These are phyloP conservation scores for Mycena venus DNA, from an alignment of 768 basidiomycete species.

Conservation along the genomic window DNA sequence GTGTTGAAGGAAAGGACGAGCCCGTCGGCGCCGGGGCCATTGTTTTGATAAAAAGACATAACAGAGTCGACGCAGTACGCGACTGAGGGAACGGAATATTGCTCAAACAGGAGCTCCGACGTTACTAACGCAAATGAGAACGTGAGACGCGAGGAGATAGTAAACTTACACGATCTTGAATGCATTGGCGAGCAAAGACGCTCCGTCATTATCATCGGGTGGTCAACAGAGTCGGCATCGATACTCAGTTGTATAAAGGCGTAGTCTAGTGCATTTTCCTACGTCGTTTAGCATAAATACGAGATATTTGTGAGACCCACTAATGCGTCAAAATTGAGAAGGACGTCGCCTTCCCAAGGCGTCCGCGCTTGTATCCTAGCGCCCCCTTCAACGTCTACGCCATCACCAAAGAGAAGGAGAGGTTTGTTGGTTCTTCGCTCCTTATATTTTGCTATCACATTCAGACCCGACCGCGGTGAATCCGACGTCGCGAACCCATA, in stretches of 20 bases:
- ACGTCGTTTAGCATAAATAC: slow-evolving; percentile 42
- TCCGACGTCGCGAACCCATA: slow-evolving; percentile 84
- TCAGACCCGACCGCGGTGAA: slow-evolving; percentile 72
- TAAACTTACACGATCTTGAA: slow-evolving; percentile 82
- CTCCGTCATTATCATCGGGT: slow-evolving; percentile 96
- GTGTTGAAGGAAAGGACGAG: slow-evolving; percentile 93
- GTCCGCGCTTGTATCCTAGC: slow-evolving; percentile 83
- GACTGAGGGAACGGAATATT: slow-evolving; percentile 88
- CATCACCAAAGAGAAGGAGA: slow-evolving; percentile 90
- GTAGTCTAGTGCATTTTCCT: slow-evolving; percentile 97
- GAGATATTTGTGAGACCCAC: slow-evolving; percentile 63
- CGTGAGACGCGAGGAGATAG: not conserved
- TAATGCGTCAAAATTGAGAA: slow-evolving; percentile 93
- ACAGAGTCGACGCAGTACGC: slow-evolving; percentile 91
- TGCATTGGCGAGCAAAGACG: slow-evolving; percentile 89
- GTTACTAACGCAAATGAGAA: slow-evolving; percentile 69
- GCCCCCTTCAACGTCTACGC: slow-evolving; percentile 88
- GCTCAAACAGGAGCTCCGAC: slow-evolving; percentile 96
- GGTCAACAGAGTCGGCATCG: slow-evolving; percentile 79
- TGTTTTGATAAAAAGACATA: slow-evolving; percentile 93
- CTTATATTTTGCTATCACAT: slow-evolving; percentile 88
- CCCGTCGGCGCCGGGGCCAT: slow-evolving; percentile 73
- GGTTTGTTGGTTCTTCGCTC: slow-evolving; percentile 89
- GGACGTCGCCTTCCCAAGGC: slow-evolving; percentile 95
- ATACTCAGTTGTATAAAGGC: slow-evolving; percentile 91